These are phyloP conservation scores for Mycena epipterygia DNA, from an alignment of 768 basidiomycete species.

Conservation along the genomic window DNA sequence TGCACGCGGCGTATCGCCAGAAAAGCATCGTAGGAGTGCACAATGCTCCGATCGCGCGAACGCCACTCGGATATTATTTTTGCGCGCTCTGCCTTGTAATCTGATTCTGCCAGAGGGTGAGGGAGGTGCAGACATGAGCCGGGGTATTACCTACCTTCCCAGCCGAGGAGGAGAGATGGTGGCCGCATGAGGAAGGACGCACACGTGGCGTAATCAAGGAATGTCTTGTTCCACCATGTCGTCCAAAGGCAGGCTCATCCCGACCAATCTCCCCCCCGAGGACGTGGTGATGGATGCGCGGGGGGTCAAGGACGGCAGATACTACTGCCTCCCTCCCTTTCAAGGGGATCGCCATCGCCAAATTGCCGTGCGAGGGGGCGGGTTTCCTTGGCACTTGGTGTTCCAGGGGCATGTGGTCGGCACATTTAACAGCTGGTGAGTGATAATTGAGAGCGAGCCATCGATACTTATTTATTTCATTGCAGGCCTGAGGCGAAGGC, in stretches of 20 bases:
- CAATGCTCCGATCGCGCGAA: background rate
- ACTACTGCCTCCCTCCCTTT: slow-evolving; percentile 1
- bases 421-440: slow-evolving; percentile 4
- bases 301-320: background rate
- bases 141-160: background rate
- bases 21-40: too few species aligned
- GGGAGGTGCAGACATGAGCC: background rate
- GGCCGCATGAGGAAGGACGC: too few species aligned
- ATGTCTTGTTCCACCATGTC: background rate
- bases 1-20: background rate
- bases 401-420: slow-evolving; percentile 1
- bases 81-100: background rate
- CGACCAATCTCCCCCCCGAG: background rate
- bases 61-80: background rate
- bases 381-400: background rate
- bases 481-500: background rate
- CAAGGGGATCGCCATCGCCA: background rate
- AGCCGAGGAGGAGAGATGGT: too few species aligned
- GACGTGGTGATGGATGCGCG: background rate
- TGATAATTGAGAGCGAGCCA: background rate
- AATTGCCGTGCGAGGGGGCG: background rate
- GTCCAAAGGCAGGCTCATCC: background rate
- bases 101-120: background rate
- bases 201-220: background rate
- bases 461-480: too few species aligned